Evolutionary conservation across 176 grass and related monocot genomes (phyloP).

Genomic region (Paspalum vaginatum): DNA sequence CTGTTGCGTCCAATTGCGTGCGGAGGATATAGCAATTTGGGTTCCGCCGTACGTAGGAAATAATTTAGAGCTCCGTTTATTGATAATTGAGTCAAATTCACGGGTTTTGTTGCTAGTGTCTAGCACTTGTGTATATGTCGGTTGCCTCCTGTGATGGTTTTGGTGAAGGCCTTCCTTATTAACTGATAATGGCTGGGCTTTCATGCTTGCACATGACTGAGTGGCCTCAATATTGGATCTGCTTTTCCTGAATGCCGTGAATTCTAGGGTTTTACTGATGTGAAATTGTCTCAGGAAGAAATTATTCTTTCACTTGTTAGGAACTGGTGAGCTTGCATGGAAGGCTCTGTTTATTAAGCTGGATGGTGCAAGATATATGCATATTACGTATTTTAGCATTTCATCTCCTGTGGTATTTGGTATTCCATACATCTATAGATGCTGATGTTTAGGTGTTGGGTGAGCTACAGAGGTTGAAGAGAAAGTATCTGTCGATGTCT

Average conservation of each 20-base stretch:
- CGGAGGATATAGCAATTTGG: not conserved
- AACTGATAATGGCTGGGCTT: not conserved
- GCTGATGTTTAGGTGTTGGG: slow-evolving; percentile 9
- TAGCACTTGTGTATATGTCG: not conserved
- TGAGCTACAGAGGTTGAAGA: slow-evolving; percentile 8
- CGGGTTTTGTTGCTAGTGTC: slow-evolving; percentile 14
- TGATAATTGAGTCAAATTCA: slow-evolving; percentile 6
- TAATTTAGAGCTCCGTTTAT: not conserved
- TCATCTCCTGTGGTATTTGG: slow-evolving; percentile 14
- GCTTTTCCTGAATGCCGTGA: slow-evolving; percentile 13
- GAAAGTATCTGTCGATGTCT: not conserved
- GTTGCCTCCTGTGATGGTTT: not conserved
- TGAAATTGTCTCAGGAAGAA: not conserved
- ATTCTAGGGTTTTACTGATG: slow-evolving; percentile 20
- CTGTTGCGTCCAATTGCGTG: not conserved
- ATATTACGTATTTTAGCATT: not conserved
- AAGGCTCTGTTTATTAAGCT: slow-evolving; percentile 8
- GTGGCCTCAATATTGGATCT: slow-evolving; percentile 21
- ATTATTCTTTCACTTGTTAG: not conserved
- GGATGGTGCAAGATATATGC: slow-evolving; percentile 4
- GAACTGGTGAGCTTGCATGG: not conserved
- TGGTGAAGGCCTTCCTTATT: not conserved
- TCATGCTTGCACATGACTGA: not conserved
- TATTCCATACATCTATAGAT: not conserved
- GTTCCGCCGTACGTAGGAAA: not conserved